Conservation (phyloP, 2,329 filamentous ascomycete genomes). For the Colletotrichum spinosum region DNA sequence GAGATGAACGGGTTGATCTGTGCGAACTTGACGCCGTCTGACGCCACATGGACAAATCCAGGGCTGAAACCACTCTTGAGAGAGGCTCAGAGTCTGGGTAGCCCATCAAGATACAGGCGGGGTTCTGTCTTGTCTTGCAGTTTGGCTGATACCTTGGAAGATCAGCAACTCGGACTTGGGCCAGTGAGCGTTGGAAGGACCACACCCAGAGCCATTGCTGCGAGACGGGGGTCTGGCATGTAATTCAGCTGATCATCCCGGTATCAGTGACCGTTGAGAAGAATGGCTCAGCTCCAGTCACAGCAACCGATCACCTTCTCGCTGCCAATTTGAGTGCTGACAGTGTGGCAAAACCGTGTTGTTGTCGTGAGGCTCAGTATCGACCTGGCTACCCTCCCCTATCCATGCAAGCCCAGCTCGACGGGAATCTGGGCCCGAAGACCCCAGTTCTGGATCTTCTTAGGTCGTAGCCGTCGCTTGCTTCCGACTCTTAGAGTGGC, state of each 20-base stretch:
- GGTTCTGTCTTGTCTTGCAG: too few relatives aligned
- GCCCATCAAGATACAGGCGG: background rate
- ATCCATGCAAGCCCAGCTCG: background rate
- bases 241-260: slow-evolving; percentile 15
- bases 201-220: background rate
- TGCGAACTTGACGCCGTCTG: slow-evolving; percentile 9
- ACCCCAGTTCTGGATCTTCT: background rate
- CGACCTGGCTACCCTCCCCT: background rate
- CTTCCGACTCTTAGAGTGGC: background rate
- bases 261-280: slow-evolving; percentile 1
- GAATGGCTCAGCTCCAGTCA: background rate
- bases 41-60: slow-evolving; percentile 13
- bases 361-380: slow-evolving; percentile 4
- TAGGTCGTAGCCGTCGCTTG: slow-evolving; percentile 1
- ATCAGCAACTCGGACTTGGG: slow-evolving; percentile 16
- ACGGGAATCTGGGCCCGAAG: background rate
- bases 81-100: slow-evolving; percentile 1
- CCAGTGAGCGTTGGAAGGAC: background rate
- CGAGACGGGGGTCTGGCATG: background rate
- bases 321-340: slow-evolving; percentile 6
- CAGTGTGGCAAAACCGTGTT: slow-evolving; percentile 1
- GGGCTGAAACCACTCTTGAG: slow-evolving; percentile 21
- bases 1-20: slow-evolving; percentile 16
- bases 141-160: slow-evolving; percentile 3
- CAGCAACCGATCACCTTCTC: background rate